phyloP scores from a whole-genome alignment of 495 filamentous ascomycete genomes.

The Penicillium flavigenum region DNA sequence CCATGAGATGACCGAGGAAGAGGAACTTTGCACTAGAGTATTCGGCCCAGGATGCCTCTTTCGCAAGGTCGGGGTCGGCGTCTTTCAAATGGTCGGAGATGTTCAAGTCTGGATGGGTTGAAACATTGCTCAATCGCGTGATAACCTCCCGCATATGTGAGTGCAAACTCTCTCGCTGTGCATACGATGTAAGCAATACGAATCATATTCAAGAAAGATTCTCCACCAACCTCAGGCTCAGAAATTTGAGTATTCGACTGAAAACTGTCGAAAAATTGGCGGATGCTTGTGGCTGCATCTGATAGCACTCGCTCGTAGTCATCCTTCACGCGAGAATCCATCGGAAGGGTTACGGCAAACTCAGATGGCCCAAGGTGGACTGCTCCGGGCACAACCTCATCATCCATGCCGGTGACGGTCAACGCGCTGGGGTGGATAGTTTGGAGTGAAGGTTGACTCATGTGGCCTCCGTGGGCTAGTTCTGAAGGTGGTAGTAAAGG shows the following conservation, averaged over 20 bases:
- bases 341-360: conserved; percentile 46
- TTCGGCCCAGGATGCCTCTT: conserved; percentile 56
- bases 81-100: conserved; percentile 39
- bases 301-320: conserved; percentile 41
- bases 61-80: conserved; percentile 32
- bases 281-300: conserved; percentile 27
- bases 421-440: conserved; percentile 48
- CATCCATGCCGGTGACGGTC: conserved; percentile 32
- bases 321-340: conserved; percentile 48
- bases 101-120: conserved; percentile 57
- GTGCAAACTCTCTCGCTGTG: conserved; percentile 26
- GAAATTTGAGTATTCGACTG: conserved; percentile 13
- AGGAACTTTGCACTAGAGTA: conserved; percentile 58
- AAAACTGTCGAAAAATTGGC: conserved; percentile 27
- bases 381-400: conserved; percentile 34
- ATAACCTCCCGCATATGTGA: conserved; percentile 42
- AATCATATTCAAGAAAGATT: neutral
- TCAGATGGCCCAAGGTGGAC: conserved; percentile 43
- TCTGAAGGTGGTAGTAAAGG: conserved; percentile 25
- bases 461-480: conserved; percentile 13
- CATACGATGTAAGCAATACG: conserved; percentile 8
- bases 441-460: conserved; percentile 25
- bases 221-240: conserved; percentile 25
- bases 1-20: conserved; percentile 53
- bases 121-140: conserved; percentile 45